Percentiles rank a stretch among this genome's conserved stretches.
Evolutionary conservation across 1,284 basidiomycete genomes (phyloP).

Genomic region (Papiliotrema flavescens): DNA sequence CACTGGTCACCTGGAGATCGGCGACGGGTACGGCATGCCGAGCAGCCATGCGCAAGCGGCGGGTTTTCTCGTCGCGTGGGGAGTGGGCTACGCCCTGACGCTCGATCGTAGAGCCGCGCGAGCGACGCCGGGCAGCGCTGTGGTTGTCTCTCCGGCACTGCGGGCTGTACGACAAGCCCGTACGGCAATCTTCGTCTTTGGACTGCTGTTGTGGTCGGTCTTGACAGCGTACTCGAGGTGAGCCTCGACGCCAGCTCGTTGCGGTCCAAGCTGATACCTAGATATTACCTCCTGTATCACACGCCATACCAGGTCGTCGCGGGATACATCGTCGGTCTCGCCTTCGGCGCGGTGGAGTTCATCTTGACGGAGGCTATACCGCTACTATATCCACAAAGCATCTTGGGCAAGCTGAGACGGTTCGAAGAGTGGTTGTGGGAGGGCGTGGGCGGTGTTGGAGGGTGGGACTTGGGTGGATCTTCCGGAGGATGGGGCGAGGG

Average conservation of each 20-base stretch:
- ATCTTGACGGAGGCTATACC: constrained; percentile 35
- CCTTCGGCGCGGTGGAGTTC: constrained; percentile 29
- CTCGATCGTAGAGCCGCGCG: constrained; percentile 9
- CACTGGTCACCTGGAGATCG: constrained; percentile 28
- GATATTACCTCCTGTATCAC: constrained; percentile 45
- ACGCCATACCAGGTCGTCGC: constrained; percentile 36
- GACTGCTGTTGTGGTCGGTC: constrained; percentile 38
- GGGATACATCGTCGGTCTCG: constrained; percentile 34
- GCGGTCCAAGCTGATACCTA: constrained; percentile 5
- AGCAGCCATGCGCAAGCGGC: constrained; percentile 46
- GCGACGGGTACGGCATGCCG: constrained; percentile 47
- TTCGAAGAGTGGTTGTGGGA: constrained; percentile 29
- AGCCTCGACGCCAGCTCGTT: constrained; percentile 1
- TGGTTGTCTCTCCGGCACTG: not conserved
- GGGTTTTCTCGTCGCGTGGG: constrained; percentile 42
- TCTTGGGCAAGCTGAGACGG: constrained; percentile 18
- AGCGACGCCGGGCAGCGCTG: not conserved
- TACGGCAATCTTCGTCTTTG: constrained; percentile 31
- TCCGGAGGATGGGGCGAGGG: constrained; percentile 43
- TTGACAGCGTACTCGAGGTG: constrained; percentile 45
- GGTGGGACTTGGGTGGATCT: constrained; percentile 34
- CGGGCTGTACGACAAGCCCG: constrained; percentile 13
- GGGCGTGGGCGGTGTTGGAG: constrained; percentile 39
- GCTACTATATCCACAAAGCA: constrained; percentile 16
- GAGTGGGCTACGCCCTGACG: constrained; percentile 29